Conservation (phyloP, 2,329 filamentous ascomycete genomes). For the Fusarium palustre region DNA sequence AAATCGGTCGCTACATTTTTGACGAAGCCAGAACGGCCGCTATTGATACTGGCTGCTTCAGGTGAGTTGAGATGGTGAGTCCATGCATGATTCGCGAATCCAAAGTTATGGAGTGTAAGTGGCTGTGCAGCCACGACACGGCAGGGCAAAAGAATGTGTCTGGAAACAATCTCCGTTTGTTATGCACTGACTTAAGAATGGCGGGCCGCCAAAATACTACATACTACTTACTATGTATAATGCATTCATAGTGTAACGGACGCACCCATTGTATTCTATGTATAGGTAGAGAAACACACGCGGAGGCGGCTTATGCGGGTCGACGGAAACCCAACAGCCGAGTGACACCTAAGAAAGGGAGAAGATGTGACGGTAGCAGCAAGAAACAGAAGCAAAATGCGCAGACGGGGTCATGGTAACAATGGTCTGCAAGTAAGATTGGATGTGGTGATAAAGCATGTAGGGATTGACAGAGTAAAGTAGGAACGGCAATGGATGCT, state of each 20-base stretch:
- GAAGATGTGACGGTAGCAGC: slow-evolving; percentile 35
- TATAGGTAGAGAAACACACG: slow-evolving; percentile 41
- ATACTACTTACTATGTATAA: no score
- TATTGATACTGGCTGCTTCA: slow-evolving; percentile 41
- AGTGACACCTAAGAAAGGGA: slow-evolving; percentile 15
- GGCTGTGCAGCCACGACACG: slow-evolving; percentile 11
- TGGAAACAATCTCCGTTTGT: slow-evolving; percentile 20
- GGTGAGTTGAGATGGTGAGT: slow-evolving; percentile 28
- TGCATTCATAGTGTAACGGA: not conserved
- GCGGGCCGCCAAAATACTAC: not conserved
- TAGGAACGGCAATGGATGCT: not conserved
- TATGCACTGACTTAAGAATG: slow-evolving; percentile 11
- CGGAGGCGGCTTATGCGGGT: slow-evolving; percentile 25
- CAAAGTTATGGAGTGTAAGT: slow-evolving; percentile 1
- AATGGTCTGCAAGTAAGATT: slow-evolving; percentile 16
- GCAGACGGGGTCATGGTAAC: slow-evolving; percentile 17
- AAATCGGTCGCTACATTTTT: slow-evolving; percentile 23
- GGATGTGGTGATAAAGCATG: slow-evolving; percentile 6
- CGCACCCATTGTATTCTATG: slow-evolving; percentile 34
- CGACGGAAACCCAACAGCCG: slow-evolving; percentile 4
- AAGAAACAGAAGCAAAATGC: slow-evolving; percentile 16
- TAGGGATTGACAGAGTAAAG: not conserved
- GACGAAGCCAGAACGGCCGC: slow-evolving; percentile 21
- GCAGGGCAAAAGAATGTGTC: slow-evolving; percentile 6
- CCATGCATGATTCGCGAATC: slow-evolving; percentile 1